Percentiles rank a stretch among this genome's conserved stretches.
phyloP scores from a whole-genome alignment of 78 protist species.

The Dictyostelium discoideum region dicty_2.7 NC_007089.4:5148001-5148500 shows the following conservation, averaged over 20 bases:
- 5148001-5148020: conserved; percentile 91
- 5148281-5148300: conserved; percentile 2
- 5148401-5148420: conserved; percentile 65
- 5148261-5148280: conserved; percentile 20
- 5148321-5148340: conserved; percentile 53
- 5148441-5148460: conserved; percentile 89
- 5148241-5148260: conserved; percentile 50
- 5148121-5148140: conserved; percentile 7
- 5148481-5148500: conserved; percentile 85
- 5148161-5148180: conserved; percentile 62
- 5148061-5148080: conserved; percentile 81
- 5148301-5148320: conserved; percentile 79
- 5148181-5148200: conserved; percentile 32
- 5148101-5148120: conserved; percentile 33
- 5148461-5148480: conserved; percentile 82
- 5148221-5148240: conserved; percentile 25
- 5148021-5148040: conserved; percentile 81
- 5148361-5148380: background rate
- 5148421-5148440: conserved; percentile 81
- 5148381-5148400: background rate
- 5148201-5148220: conserved; percentile 62
- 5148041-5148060: conserved; percentile 45
- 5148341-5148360: conserved; percentile 37
- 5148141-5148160: conserved; percentile 77
- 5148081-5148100: conserved; percentile 88